Base-by-base conservation (phyloP, 1,139 yeast genomes). In the Meyerozyma sp. region DNA sequence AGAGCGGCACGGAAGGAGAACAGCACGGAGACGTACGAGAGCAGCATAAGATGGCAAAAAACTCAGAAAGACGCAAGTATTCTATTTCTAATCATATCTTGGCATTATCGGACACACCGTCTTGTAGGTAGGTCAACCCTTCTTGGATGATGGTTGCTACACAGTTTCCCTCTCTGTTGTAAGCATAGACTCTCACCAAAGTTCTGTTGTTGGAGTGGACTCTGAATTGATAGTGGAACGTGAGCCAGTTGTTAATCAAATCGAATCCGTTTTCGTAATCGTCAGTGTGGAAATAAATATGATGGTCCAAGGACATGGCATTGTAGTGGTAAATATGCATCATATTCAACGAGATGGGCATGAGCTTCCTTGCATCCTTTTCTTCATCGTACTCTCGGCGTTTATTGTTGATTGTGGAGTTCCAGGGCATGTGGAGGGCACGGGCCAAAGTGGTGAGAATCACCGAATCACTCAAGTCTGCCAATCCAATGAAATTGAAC, bases 251-350 rank as follows among this genome's bases (percentile, higher is more conserved):
- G 41, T 59, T 59, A 27, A 67, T 61, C 13, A 70, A 52, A 43
- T 71, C 73, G 45, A 69, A 66, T 3, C 54, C 59, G 21, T 46
- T 46, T 8, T 58, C 58, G 46, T 55, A 54, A 16, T 63, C 60
- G 40, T 62, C 64, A 28, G 48, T 47, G 42, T 72, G 77, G 54
- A 73, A 73, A 49, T 72, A 72, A 20, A 73, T 60, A 48, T 72
- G 77, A 50, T 73, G 78, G 49, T 72, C 77, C 34, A 73, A 55
- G 3, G 76, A 70, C 77, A 73, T 72, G 28, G 77, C 77, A 46
- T 68, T 68, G 55, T 72, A 73, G 50, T 73, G 78, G 51, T 62
- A 70, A 11, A 72, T 43, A 45, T 73, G 78, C 38, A 70, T 48
- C 6, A 65, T 63, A 47, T 73, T 73, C 41, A 72, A 54, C 8